These are phyloP conservation scores for Bombardia bombarda DNA, from an alignment of 495 filamentous ascomycete species.

Conservation along the genomic window DNA sequence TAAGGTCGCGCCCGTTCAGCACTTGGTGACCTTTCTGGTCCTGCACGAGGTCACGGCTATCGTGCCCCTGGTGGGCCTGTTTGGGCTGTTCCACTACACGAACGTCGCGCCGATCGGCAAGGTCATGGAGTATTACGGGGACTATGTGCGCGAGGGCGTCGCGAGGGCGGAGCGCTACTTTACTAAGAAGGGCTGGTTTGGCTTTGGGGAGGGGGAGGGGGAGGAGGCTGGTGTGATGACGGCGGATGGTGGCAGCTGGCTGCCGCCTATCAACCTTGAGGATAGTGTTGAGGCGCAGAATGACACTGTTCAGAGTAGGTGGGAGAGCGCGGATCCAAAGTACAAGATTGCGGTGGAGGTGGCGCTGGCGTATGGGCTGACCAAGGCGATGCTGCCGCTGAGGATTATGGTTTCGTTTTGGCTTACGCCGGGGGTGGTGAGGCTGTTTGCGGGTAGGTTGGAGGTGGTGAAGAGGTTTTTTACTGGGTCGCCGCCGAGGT, in stretches of 20 bases:
- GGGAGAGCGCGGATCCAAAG: conserved; percentile 20
- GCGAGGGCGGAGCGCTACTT: conserved; percentile 38
- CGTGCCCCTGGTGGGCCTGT: conserved; percentile 66
- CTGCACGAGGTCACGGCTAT: conserved; percentile 90
- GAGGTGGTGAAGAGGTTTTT: no score
- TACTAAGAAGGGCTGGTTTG: conserved; percentile 39
- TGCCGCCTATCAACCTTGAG: no score
- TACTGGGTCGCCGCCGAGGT: no score
- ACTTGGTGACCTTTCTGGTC: conserved; percentile 78
- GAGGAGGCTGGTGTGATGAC: background rate
- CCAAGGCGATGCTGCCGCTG: conserved; percentile 72
- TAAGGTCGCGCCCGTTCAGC: conserved; percentile 66
- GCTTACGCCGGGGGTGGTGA: conserved; percentile 93
- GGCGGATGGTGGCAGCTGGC: background rate
- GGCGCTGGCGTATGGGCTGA: conserved; percentile 81
- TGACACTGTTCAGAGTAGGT: background rate
- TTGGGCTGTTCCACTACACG: conserved; percentile 68
- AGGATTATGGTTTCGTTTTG: conserved; percentile 71
- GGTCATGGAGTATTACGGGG: conserved; percentile 30
- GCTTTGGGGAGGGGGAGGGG: conserved; percentile 20
- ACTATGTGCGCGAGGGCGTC: conserved; percentile 35
- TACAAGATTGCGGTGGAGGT: conserved; percentile 57
- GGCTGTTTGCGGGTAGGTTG: no score
- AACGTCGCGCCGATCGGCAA: conserved; percentile 51
- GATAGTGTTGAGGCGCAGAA: conserved; percentile 10